Percentiles rank a stretch among this genome's conserved stretches.
These are phyloP conservation scores for Coccinonectria pachysandricola DNA, from an alignment of 2,329 filamentous ascomycete species.

Conservation along the genomic window DNA sequence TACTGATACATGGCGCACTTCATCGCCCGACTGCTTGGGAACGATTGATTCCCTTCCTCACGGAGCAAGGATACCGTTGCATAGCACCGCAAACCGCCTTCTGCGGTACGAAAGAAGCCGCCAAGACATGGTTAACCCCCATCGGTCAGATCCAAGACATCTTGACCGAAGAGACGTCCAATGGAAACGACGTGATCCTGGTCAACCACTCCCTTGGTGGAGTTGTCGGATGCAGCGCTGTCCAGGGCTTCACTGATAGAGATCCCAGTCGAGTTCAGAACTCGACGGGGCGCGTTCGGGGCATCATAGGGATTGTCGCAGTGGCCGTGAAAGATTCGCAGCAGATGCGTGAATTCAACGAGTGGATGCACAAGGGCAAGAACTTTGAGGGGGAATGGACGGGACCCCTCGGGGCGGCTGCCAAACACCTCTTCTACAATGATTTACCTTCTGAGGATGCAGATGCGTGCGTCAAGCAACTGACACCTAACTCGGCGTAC, in stretches of 20 bases:
- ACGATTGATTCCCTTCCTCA: too few species aligned
- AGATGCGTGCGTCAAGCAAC: slow-evolving; percentile 29
- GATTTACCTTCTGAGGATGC: slow-evolving; percentile 35
- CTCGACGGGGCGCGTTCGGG: slow-evolving; percentile 26
- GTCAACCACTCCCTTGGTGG: slow-evolving; percentile 40
- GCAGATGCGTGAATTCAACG: slow-evolving; percentile 26
- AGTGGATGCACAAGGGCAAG: slow-evolving; percentile 2
- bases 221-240: slow-evolving; percentile 33
- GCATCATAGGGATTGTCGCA: slow-evolving; percentile 29
- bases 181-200: slow-evolving; percentile 34
- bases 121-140: too few species aligned
- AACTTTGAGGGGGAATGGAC: slow-evolving; percentile 16
- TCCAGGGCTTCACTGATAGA: slow-evolving; percentile 29
- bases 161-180: slow-evolving; percentile 24
- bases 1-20: too few species aligned
- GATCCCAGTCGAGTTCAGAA: neutral
- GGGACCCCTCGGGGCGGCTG: slow-evolving; percentile 29
- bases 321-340: slow-evolving; percentile 33
- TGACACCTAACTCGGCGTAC: slow-evolving; percentile 31
- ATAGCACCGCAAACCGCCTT: too few species aligned
- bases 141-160: slow-evolving; percentile 24
- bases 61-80: too few species aligned
- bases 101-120: too few species aligned
- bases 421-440: slow-evolving; percentile 37
- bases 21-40: too few species aligned